A percentile compares a stretch with the other conserved stretches of the same genome.
Conservation (phyloP, 768 basidiomycete species). For the Artomyces pyxidatus region DNA sequence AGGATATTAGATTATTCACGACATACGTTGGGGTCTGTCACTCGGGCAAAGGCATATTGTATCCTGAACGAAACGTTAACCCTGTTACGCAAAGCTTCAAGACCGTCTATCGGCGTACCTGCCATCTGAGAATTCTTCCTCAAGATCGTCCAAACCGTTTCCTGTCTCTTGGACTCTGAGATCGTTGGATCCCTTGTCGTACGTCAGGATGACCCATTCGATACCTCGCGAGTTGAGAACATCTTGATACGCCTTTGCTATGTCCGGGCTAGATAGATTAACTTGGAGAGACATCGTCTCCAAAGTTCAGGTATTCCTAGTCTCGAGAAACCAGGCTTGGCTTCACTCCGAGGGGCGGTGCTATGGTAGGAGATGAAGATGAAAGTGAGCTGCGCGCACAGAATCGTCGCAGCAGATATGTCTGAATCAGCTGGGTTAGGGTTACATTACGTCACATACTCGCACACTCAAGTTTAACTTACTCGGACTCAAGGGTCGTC, state of each 20-base stretch:
- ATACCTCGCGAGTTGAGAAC: conserved; percentile 59
- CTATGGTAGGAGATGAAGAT: conserved; percentile 6
- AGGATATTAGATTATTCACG: neutral
- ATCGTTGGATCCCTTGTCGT: conserved; percentile 76
- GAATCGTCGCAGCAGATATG: neutral
- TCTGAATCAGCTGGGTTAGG: neutral
- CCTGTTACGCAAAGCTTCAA: too few relatives aligned
- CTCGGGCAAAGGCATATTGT: conserved; percentile 86
- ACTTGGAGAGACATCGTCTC: conserved; percentile 66
- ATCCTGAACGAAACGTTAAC: conserved; percentile 44
- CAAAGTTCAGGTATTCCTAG: too few relatives aligned
- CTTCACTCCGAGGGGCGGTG: too few relatives aligned
- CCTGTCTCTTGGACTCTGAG: conserved; percentile 83
- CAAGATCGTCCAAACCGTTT: conserved; percentile 78
- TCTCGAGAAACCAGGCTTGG: too few relatives aligned
- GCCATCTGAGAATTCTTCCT: conserved; percentile 94
- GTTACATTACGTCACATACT: neutral
- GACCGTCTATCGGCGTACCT: too few relatives aligned
- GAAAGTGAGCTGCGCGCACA: neutral
- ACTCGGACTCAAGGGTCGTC: too few relatives aligned
- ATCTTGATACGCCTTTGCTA: conserved; percentile 66
- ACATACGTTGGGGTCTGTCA: conserved; percentile 77
- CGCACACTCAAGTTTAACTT: too few relatives aligned
- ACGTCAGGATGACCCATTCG: conserved; percentile 76
- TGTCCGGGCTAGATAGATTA: conserved; percentile 67